Evolutionary conservation across 2,329 filamentous ascomycete species (phyloP), one percentile per base, ranked within the genome.

Genomic region (Cryphonectria naterciae): DNA sequence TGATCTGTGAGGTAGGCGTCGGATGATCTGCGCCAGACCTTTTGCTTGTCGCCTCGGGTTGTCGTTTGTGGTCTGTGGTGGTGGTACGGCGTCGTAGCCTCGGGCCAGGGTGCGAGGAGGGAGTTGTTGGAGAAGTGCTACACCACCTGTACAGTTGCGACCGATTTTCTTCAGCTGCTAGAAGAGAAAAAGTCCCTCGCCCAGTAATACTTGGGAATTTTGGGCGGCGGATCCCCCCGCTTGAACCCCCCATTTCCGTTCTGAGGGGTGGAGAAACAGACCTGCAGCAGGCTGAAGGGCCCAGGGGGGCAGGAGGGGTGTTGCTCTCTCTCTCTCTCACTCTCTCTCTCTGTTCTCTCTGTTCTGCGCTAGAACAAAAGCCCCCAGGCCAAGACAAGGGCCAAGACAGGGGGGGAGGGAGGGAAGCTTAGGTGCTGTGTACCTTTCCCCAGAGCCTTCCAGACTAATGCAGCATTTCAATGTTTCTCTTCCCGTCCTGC

Each of bases 51-150:
- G 35, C 52, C 13, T 28, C 52, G 43, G 43, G 17, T 46, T 46
- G 43, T 22, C 43, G 43, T 19, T 46, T 46, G 43, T 22, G 43
- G 43, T 7, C 22, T 46, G 43, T 46, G 17, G 52, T 58, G 58
- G 58, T 39, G 58, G 58, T 61, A 39, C 35, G 35, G 58, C 58
- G 58, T 39, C 11, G 35, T 32, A 58, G 58, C 58, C 56, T 60
- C 32, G 58, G 58, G 58, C 32, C 58, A 32, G 32, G 3, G 35
- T 17, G 22, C 15, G 13, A 32, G 54, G 13, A 19, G 54, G 54
- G 15, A 32, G 25, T 13, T 15, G 54, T 28, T 32, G 54, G 54
- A 56, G 52, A 17, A 56, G 2, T 17, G 52, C n/a, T 28, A 17
- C n/a, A 32, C 54, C 28, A 32, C 0, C 54, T 28, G 25, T 56